Percentiles rank a stretch among this genome's conserved stretches.
Conservation (phyloP, 352 stramenopile genomes). For the Phytophthora chlamydospora region DNA sequence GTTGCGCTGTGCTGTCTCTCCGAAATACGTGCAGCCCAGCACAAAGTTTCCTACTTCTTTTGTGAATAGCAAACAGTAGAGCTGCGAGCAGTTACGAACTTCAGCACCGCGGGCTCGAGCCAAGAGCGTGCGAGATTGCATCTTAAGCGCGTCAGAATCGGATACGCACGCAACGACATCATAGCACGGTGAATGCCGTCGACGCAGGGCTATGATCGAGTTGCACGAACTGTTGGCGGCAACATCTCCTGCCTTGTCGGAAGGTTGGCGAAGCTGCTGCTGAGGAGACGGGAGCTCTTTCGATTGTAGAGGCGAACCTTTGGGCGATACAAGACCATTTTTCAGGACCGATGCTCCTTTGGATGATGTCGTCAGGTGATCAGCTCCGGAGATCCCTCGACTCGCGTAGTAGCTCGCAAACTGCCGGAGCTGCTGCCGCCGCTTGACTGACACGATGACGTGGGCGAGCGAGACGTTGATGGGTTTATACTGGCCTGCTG, state of each 20-base stretch:
- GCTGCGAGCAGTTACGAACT: conserved; percentile 47
- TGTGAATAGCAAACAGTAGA: conserved; percentile 56
- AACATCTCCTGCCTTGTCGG: not conserved
- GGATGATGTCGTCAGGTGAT: conserved; percentile 40
- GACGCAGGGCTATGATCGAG: conserved; percentile 24
- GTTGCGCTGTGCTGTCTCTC: conserved; percentile 25
- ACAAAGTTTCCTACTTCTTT: conserved; percentile 44
- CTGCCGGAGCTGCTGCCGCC: conserved; percentile 63
- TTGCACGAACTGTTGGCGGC: not conserved
- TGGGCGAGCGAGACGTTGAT: conserved; percentile 70
- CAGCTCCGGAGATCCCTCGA: conserved; percentile 66
- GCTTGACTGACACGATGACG: conserved; percentile 77
- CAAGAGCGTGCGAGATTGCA: conserved; percentile 26
- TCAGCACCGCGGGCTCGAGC: conserved; percentile 20
- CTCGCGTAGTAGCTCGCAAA: conserved; percentile 75
- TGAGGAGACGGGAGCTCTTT: conserved; percentile 1
- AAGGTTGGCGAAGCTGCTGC: not conserved
- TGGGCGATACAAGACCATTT: not conserved
- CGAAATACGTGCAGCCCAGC: conserved; percentile 43
- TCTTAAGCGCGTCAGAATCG: conserved; percentile 27
- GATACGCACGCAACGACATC: conserved; percentile 48
- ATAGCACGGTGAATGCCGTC: conserved; percentile 24
- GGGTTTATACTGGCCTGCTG: conserved; percentile 11
- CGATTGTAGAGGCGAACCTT: conserved; percentile 7
- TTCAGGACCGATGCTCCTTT: not conserved